Percentiles rank a stretch among this genome's conserved stretches.
Conservation (phyloP, 352 stramenopile species). For the Poterioochromonas sp. region DNA sequence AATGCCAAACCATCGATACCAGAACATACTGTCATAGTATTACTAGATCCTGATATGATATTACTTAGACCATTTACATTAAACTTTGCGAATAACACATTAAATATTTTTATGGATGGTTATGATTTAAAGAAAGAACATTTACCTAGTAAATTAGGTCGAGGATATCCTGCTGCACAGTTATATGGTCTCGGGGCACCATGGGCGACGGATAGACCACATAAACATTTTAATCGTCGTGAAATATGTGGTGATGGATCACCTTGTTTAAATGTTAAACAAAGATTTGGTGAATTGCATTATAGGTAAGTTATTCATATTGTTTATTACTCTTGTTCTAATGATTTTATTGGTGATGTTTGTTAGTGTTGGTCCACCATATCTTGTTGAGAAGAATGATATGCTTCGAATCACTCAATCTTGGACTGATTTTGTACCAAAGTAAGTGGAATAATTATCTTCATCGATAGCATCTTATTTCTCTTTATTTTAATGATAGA, state of each 20-base stretch:
- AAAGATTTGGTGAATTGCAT: constrained; percentile 36
- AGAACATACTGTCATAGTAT: constrained; percentile 36
- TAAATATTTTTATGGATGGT: constrained; percentile 21
- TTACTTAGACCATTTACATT: constrained; percentile 43
- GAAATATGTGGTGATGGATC: constrained; percentile 42
- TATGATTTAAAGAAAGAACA: constrained; percentile 35
- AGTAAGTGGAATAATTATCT: not conserved
- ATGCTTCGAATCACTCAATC: constrained; percentile 16
- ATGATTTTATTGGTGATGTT: not conserved
- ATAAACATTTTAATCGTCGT: constrained; percentile 35
- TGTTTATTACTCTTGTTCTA: not conserved
- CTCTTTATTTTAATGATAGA: constrained; percentile 7
- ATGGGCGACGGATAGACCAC: constrained; percentile 35
- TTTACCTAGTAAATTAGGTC: constrained; percentile 36
- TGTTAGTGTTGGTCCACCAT: constrained; percentile 48
- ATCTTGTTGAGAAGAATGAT: constrained; percentile 40
- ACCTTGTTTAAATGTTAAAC: constrained; percentile 39
- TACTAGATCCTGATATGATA: constrained; percentile 52
- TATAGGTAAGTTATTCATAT: not conserved
- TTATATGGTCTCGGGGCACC: constrained; percentile 48
- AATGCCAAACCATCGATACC: constrained; percentile 36
- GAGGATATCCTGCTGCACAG: constrained; percentile 45
- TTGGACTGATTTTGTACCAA: constrained; percentile 36
- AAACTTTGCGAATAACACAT: constrained; percentile 36
- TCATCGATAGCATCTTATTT: not conserved